A percentile compares a stretch with the other conserved stretches of the same genome.
Conservation (phyloP, 1,284 basidiomycete genomes). For the Inonotus obliquus region DNA sequence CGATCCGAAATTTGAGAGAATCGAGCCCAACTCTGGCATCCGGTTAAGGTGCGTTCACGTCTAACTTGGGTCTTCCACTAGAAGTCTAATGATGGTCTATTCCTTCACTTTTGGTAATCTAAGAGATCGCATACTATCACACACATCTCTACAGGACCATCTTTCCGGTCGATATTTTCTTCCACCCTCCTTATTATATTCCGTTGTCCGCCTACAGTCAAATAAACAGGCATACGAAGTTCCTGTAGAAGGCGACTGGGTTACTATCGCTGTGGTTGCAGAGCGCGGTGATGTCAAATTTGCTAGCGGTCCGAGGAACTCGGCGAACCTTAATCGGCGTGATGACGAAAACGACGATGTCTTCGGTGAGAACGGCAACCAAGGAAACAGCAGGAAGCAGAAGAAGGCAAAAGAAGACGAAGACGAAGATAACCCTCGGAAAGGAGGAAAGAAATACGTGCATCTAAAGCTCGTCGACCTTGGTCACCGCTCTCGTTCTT, state of each 20-base stretch:
- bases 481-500: conserved; percentile 46
- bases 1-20: conserved; percentile 67
- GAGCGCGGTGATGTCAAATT: conserved; percentile 74
- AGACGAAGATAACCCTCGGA: conserved; percentile 34
- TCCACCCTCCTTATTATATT: conserved; percentile 85
- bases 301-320: conserved; percentile 56
- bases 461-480: conserved; percentile 85
- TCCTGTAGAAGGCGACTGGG: conserved; percentile 88
- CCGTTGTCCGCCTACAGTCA: conserved; percentile 69
- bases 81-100: conserved; percentile 7
- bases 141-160: conserved; percentile 79
- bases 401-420: conserved; percentile 25
- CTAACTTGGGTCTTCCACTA: not conserved
- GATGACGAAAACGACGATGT: conserved; percentile 33
- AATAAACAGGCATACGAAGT: conserved; percentile 85
- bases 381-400: conserved; percentile 4
- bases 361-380: not conserved
- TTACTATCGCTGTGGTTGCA: conserved; percentile 85
- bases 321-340: conserved; percentile 35
- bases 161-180: conserved; percentile 83
- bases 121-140: conserved; percentile 72
- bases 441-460: conserved; percentile 76
- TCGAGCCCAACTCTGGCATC: conserved; percentile 89
- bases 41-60: conserved; percentile 61
- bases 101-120: no score